phyloP scores from a whole-genome alignment of 2,329 filamentous ascomycete species.

The Claviceps digitariae region DNA sequence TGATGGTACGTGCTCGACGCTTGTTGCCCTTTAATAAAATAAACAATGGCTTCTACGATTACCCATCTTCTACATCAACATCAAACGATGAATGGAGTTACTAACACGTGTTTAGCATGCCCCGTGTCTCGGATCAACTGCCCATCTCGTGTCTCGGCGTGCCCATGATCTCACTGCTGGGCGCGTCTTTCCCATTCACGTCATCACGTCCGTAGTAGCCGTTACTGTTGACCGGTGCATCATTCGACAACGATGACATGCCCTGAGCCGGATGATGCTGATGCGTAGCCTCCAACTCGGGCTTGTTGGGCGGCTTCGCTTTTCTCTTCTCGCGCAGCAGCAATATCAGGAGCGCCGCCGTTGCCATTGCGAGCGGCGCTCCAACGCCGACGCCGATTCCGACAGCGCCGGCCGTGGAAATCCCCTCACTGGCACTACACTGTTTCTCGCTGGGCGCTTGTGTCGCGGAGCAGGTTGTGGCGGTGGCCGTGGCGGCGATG shows the following conservation, averaged over 20 bases:
- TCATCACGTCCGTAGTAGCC: not conserved
- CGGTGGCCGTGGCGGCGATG: not conserved
- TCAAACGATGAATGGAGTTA: too few species aligned
- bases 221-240: not conserved
- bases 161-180: not conserved
- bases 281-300: not conserved
- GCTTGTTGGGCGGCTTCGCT: not conserved
- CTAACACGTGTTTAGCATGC: too few species aligned
- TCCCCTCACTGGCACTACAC: not conserved
- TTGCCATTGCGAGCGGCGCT: not conserved
- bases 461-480: not conserved
- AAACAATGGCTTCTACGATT: too few species aligned
- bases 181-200: not conserved
- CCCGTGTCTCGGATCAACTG: not conserved
- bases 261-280: not conserved
- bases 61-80: too few species aligned
- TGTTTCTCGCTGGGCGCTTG: not conserved
- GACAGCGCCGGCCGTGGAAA: not conserved
- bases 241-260: not conserved
- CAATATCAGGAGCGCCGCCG: not conserved
- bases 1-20: too few species aligned
- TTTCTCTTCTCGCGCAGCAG: not conserved
- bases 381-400: not conserved
- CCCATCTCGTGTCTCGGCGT: not conserved
- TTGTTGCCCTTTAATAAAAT: too few species aligned